Base-by-base conservation (phyloP, 2,329 filamentous ascomycete genomes). In the Chaetothyriales sp. region DNA sequence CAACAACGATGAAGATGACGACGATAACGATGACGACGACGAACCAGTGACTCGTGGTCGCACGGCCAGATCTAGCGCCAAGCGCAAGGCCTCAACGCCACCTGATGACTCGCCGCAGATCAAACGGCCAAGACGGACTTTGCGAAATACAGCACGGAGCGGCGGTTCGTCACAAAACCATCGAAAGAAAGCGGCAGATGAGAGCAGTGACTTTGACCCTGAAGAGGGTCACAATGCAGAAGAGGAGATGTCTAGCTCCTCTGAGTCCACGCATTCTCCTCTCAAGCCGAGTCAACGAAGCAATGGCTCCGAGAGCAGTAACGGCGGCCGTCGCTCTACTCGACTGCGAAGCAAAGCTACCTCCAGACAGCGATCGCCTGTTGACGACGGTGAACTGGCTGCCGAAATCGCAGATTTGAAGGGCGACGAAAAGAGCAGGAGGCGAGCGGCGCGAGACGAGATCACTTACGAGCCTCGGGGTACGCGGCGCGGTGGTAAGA, bases 151-250 rank as follows among this genome's bases (percentile, higher is more conserved):
- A 49, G 54, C 67, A 46, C 64, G 65, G 52, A 66, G 65, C 47
- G 70, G 69, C 56, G 66, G 53, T 48, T 56, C 64, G 40, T 64
- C 62, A 51, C 67, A 62, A 61, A 71, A 59, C 60, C 70, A 67
- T 29, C 70, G 73, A 48, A 69, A 69, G 40, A 73, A 76, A 64
- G 58, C 58, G 49, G 55, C 66, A 48, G 74, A 80, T 47, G 77
- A 80, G 49, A 80, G 76, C 59, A 82, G 78, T 58, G 80, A 83
- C 59, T 83, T 82, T 56, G 78, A 82, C 59, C 79, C 80, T 5
- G 74, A 73, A 33, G 72, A 71, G 19, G 78, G 80, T 47, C 74
- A 73, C 46, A 77, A 76, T 13, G 75, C 74, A 19, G 77, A 77
- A 20, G 77, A 78, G 51, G 71, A 78, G 18, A 62, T 72, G 49